Conservation (phyloP, 2,329 filamentous ascomycete species). For the Colletotrichum echinochloae region DNA sequence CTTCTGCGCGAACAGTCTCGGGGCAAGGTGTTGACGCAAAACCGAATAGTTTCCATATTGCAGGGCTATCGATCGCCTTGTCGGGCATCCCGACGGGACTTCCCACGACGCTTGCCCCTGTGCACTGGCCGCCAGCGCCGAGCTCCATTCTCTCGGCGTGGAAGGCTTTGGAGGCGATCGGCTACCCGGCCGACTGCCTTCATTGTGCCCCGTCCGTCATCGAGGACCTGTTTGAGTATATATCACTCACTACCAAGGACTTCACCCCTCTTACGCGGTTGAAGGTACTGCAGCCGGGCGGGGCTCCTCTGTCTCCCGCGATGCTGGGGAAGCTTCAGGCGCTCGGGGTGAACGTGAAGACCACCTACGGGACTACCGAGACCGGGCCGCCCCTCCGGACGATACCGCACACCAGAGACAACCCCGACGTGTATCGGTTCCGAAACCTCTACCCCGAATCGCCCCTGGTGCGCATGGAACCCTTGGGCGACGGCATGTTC, state of each 20-base stretch:
- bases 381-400: conserved; percentile 22
- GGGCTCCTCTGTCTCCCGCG: conserved; percentile 9
- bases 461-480: conserved; percentile 12
- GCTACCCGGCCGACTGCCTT: conserved; percentile 23
- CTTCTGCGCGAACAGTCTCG: fast-evolving
- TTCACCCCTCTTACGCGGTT: conserved; percentile 11
- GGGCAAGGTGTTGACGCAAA: neutral
- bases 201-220: conserved; percentile 33
- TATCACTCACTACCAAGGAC: conserved; percentile 24
- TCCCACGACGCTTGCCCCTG: conserved; percentile 19
- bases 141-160: conserved; percentile 30
- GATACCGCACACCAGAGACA: conserved; percentile 32
- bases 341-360: conserved; percentile 32
- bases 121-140: conserved; percentile 31
- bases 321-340: conserved; percentile 11
- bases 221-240: conserved; percentile 31
- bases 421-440: conserved; percentile 32
- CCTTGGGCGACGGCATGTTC: conserved; percentile 17
- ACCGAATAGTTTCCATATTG: conserved; percentile 16
- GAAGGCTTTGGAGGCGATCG: neutral
- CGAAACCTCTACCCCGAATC: conserved; percentile 31
- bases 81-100: conserved; percentile 27
- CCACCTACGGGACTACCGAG: conserved; percentile 31
- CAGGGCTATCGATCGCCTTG: conserved; percentile 7
- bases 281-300: conserved; percentile 29